Base-by-base conservation (phyloP, 441 rosid species). In the Populus hybrid region DNA sequence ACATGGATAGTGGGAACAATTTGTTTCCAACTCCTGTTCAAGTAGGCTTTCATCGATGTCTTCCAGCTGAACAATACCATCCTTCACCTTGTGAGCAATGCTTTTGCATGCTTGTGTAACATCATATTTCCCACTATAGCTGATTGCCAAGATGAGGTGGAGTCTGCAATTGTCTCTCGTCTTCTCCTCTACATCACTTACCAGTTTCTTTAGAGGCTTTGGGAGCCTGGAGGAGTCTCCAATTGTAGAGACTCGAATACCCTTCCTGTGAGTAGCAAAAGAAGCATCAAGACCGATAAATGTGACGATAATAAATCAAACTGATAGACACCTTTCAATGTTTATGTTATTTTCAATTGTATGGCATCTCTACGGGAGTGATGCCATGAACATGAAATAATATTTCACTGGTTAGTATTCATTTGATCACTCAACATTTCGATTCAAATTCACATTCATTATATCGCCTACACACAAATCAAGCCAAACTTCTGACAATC, bases 101-200 rank as follows among this genome's bases (percentile, higher is more conserved):
- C n/a, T n/a, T n/a, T n/a, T n/a, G n/a, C n/a, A n/a, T n/a, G n/a
- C n/a, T n/a, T n/a, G n/a, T n/a, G n/a, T n/a, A n/a, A n/a, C n/a
- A n/a, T n/a, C n/a, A n/a, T n/a, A n/a, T n/a, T n/a, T n/a, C 23
- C 97, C 97, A 16, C 94, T 90, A 84, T 91, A 92, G 85, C 92
- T 90, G 21, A 93, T 88, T 2, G 99, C 99, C 23, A 89, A 88
- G 4, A 93, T 86, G 42, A 93, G 77, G 79, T 92, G 98, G 73
- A 90, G 88, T 64, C 79, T 82, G 35, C 88, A 80, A 80, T 86
- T 87, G 59, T 78, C 50, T 79, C 79, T 89, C 0, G 97, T 92
- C 6, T 24, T 75, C 72, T 88, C 85, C 70, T 94, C 92, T 7
- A 82, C 85, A 67, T 88, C 85, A 23, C n/a, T 32, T 57, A 90